Evolutionary conservation across 1,284 basidiomycete genomes (phyloP), one percentile per base, ranked within the genome.

Genomic region (Malassezia obtusa): DNA sequence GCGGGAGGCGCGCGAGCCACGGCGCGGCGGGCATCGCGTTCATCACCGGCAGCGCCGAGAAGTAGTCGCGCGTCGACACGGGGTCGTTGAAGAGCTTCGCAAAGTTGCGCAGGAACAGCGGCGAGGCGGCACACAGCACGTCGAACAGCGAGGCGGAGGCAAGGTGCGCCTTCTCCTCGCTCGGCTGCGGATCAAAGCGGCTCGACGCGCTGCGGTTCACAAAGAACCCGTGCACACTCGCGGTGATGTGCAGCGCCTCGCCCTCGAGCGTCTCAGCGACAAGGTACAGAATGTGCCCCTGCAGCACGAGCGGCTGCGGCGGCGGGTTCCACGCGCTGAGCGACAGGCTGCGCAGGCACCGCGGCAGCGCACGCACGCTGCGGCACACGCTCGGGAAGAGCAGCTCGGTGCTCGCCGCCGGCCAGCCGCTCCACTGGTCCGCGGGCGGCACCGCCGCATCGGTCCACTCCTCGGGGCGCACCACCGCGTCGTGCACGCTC

Each of bases 291-390:
- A 79, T 76, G 65, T 81, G 79, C 32, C 80, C 80, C 45, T 76
- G 71, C 36, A 80, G 76, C 37, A 77, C 77, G 32, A 76, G 72
- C 59, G 80, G 78, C 22, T 79, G 78, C 7, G 80, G 78, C 25
- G 79, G 79, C 22, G 80, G 80, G 67, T 79, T 80, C 79, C 80
- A 81, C n/a, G 77, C 76, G 24, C 79, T 78, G 45, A 81, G 67
- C 55, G 77, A 74, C 55, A 80, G 74, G n/a, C 76, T 68, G 55
- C 76, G 76, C 36, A 81, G 75, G 68, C 64, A 72, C 58, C 63
- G 22, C 62, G 73, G 61, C 66, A 75, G 54, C 63, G 59, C 30
- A 17, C 68, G 65, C 38, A 60, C 68, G 21, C 58, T 43, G 21
- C 63, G 60, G 11, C 66, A 62, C 4, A 62, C 61, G 6, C 64